Evolutionary conservation across 352 stramenopile genomes (phyloP), one percentile per base, ranked within the genome.

Genomic region (Globisporangium paddicum): DNA sequence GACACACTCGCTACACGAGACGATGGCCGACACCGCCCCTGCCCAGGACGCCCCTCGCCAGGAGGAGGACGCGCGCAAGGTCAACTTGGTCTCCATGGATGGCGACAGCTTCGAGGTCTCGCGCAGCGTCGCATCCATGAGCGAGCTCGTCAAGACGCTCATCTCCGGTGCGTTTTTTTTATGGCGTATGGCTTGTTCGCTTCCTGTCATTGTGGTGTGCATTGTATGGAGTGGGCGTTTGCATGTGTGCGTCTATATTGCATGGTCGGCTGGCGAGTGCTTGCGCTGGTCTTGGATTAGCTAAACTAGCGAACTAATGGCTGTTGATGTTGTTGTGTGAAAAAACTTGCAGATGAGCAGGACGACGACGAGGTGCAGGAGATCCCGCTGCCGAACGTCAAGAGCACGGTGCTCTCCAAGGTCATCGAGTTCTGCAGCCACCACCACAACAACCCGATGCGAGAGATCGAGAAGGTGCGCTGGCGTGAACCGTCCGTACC

Each of bases 361-460:
- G 95, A 98, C 48, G 94, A 98, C 59, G 91, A 97, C 32, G 93
- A 98, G 52, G 83, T 92, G 40, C 92, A 98, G 66, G 96, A 99
- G 72, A 99, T 99, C 63, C 96, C 96, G 21, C 78, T 99, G 51
- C 96, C 96, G 30, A 99, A 99, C 66, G 96, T 99, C 63, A 99
- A 99, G 82, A 95, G 90, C 60, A 84, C 87, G 57, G 95, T 99
- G 40, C 77, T 99, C 32, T 89, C 86, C 18, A 99, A 99, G 79
- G 93, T 98, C 48, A 98, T 98, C 73, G 96, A 98, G 77, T 98
- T 98, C 66, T 98, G 93, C 77, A 86, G 79, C 69, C 76, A 94
- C 58, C 96, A 99, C 77, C 86, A 99, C 77, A 91, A 93, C 68
- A 90, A 98, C 74, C 92, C 96, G 30, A 99, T 99, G 97, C 89